Conservation (phyloP, 129 eudicot species). For the Pittosporum tobira region DNA sequence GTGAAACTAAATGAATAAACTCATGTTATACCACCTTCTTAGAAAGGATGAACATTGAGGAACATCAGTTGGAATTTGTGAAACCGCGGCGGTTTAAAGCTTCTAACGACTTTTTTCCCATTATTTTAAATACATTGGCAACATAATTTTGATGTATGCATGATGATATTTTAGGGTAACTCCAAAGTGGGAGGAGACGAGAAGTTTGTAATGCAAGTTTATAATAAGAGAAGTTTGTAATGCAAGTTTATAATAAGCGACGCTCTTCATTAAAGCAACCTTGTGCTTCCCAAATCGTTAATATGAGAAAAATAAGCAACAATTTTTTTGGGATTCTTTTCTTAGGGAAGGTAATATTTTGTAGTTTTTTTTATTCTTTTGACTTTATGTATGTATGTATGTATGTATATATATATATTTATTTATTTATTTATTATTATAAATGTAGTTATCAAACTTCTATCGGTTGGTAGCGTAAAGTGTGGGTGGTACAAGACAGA, state of each 20-base stretch:
- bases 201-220: not conserved
- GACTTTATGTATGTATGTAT: no score
- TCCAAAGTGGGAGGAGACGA: not conserved
- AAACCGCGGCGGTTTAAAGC: not conserved
- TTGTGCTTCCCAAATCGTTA: no score
- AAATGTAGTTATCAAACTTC: no score
- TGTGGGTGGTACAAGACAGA: not conserved
- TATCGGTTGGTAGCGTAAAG: not conserved
- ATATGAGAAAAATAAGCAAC: no score
- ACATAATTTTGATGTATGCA: not conserved
- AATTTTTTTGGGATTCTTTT: not conserved
- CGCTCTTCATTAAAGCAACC: no score
- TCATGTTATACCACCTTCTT: slow-evolving; percentile 6
- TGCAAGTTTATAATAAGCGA: no score
- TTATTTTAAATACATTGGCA: not conserved
- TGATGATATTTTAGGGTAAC: not conserved
- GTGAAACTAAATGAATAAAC: slow-evolving; percentile 33
- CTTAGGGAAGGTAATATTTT: not conserved
- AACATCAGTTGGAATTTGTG: not conserved
- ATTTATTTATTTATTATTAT: no score
- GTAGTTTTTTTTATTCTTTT: no score
- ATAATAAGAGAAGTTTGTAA: no score
- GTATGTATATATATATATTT: no score
- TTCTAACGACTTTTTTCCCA: not conserved
- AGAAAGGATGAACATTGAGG: not conserved